phyloP scores from a whole-genome alignment of 306 rosid genomes.

The Cicer chorassanicum region DNA sequence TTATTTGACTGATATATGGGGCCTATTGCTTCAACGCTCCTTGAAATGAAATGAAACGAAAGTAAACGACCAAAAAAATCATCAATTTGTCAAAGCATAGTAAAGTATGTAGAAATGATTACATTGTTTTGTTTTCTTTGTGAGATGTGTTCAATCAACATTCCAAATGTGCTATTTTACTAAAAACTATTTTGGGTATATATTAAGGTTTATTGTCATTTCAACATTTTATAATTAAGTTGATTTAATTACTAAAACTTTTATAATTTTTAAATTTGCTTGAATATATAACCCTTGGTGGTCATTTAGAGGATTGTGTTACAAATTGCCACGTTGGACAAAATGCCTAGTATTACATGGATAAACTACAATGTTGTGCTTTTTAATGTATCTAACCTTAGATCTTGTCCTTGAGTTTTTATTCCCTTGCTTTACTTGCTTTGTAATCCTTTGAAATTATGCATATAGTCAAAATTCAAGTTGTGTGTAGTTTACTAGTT shows the following conservation, averaged over 20 bases:
- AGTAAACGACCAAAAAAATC: not conserved
- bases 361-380: constrained; percentile 41
- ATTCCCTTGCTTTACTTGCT: constrained; percentile 27
- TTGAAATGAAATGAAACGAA: not conserved
- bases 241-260: not conserved
- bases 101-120: constrained; percentile 33
- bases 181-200: not conserved
- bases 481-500: not conserved
- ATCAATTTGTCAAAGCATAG: constrained; percentile 33
- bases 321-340: not conserved
- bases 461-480: not conserved
- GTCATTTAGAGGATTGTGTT: constrained; percentile 24
- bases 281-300: constrained; percentile 14
- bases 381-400: constrained; percentile 46
- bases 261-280: not conserved
- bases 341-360: constrained; percentile 22
- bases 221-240: not conserved
- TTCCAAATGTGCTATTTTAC: not conserved
- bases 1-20: constrained; percentile 35
- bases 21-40: constrained; percentile 28
- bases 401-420: constrained; percentile 47
- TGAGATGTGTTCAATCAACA: constrained; percentile 17
- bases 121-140: constrained; percentile 26
- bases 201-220: not conserved
- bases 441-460: constrained; percentile 38